phyloP scores from a whole-genome alignment of 2,329 filamentous ascomycete species.

The Fusarium chuoi region DNA sequence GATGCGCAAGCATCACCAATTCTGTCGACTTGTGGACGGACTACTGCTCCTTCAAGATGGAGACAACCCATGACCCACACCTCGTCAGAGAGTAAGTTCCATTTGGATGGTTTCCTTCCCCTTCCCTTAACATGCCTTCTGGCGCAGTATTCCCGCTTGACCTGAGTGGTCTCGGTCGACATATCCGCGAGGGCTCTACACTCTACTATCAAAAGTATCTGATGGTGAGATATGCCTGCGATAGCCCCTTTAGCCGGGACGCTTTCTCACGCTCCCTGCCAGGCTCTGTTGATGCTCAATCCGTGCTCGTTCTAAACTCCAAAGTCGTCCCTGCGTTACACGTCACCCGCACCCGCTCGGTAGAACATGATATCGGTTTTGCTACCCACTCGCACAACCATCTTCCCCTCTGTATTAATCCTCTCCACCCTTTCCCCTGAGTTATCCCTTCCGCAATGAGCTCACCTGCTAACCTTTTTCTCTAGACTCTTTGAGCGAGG shows the following conservation, averaged over 20 bases:
- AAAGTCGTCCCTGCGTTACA: slow-evolving; percentile 53
- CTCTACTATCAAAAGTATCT: slow-evolving; percentile 52
- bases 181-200: slow-evolving; percentile 50
- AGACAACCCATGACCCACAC: slow-evolving; percentile 93
- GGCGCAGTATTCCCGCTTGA: slow-evolving; percentile 56
- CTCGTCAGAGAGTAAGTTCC: slow-evolving; percentile 99
- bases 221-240: slow-evolving; percentile 79
- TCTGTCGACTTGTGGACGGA: slow-evolving; percentile 98
- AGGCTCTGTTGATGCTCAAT: slow-evolving; percentile 64
- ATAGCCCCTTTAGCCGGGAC: slow-evolving; percentile 67
- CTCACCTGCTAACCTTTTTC: slow-evolving; percentile 43
- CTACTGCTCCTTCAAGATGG: slow-evolving; percentile 97
- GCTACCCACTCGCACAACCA: slow-evolving; percentile 63
- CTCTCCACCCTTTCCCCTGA: slow-evolving; percentile 53
- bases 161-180: slow-evolving; percentile 55
- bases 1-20: slow-evolving; percentile 89
- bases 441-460: slow-evolving; percentile 43
- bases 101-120: slow-evolving; percentile 71
- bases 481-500: slow-evolving; percentile 91
- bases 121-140: slow-evolving; percentile 70
- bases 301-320: slow-evolving; percentile 52
- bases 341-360: slow-evolving; percentile 49
- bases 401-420: slow-evolving; percentile 67
- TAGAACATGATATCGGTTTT: slow-evolving; percentile 57
- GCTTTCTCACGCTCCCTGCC: slow-evolving; percentile 73